Evolutionary conservation across 768 basidiomycete genomes (phyloP).

Genomic region (Kwoniella europaea): DNA sequence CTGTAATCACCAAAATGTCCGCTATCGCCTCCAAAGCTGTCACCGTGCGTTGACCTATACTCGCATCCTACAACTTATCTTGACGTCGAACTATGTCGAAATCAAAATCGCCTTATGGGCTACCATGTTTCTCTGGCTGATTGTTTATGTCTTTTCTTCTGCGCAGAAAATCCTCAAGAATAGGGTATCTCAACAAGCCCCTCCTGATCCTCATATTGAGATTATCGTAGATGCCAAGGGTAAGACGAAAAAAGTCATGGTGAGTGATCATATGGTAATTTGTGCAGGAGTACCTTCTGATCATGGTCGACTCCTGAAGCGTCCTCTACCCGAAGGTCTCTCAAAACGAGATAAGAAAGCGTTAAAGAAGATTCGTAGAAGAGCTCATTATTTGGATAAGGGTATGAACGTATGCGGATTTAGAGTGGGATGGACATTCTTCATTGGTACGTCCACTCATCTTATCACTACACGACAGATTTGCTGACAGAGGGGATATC

Average conservation of each 20-base stretch:
- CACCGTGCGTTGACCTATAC: constrained; percentile 20
- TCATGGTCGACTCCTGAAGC: too few relatives aligned
- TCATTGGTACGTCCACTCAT: constrained; percentile 63
- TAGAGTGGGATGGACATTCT: constrained; percentile 83
- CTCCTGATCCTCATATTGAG: constrained; percentile 77
- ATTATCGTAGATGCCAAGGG: constrained; percentile 66
- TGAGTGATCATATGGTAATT: constrained; percentile 48
- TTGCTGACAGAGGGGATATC: background rate
- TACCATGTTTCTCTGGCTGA: constrained; percentile 1
- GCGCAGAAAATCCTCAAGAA: constrained; percentile 27
- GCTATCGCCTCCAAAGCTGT: constrained; percentile 31
- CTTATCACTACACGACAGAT: background rate
- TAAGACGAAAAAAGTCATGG: constrained; percentile 67
- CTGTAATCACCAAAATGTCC: constrained; percentile 23
- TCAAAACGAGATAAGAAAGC: constrained; percentile 76
- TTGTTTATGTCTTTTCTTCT: background rate
- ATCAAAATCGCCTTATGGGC: background rate
- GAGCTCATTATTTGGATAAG: constrained; percentile 87
- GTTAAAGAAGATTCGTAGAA: constrained; percentile 71
- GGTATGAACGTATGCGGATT: constrained; percentile 79
- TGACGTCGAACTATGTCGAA: background rate
- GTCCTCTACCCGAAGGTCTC: constrained; percentile 68
- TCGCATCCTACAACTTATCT: background rate
- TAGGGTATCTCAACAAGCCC: constrained; percentile 57
- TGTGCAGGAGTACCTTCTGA: too few relatives aligned